These are phyloP conservation scores for Boletus edulis DNA, from an alignment of 768 basidiomycete genomes.

Conservation along the genomic window DNA sequence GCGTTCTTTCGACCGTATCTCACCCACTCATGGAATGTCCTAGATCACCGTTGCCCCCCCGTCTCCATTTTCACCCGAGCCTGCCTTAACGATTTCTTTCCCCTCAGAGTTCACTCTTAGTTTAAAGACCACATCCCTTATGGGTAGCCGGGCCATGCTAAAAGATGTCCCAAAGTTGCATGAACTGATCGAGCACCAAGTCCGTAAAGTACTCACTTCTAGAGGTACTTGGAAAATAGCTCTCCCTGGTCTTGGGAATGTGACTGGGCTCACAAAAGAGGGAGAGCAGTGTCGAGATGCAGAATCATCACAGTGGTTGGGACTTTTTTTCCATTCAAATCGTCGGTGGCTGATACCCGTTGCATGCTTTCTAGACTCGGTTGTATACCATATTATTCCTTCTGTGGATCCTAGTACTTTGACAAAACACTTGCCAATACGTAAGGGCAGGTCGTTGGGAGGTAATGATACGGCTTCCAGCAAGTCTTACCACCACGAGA, in stretches of 20 bases:
- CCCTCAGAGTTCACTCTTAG: constrained; percentile 86
- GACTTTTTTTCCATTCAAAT: not conserved
- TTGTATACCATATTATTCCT: constrained; percentile 2
- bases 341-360: not conserved
- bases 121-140: constrained; percentile 83
- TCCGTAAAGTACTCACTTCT: constrained; percentile 60
- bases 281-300: constrained; percentile 22
- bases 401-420: not conserved
- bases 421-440: not conserved
- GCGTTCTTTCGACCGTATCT: not conserved
- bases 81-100: constrained; percentile 69
- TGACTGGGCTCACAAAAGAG: constrained; percentile 24
- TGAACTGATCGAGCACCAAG: constrained; percentile 86
- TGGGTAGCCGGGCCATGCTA: constrained; percentile 96
- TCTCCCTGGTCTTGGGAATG: constrained; percentile 59
- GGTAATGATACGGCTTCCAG: not conserved
- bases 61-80: constrained; percentile 45
- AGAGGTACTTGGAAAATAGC: constrained; percentile 65
- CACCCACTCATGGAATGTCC: constrained; percentile 1
- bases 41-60: constrained; percentile 70
- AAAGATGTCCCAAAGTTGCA: constrained; percentile 97
- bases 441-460: not conserved
- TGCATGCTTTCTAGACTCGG: constrained; percentile 4
- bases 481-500: not conserved
- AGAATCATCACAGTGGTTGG: constrained; percentile 1